Conservation (phyloP, 805 yeast species). For the Candida vartiovaarae region DNA sequence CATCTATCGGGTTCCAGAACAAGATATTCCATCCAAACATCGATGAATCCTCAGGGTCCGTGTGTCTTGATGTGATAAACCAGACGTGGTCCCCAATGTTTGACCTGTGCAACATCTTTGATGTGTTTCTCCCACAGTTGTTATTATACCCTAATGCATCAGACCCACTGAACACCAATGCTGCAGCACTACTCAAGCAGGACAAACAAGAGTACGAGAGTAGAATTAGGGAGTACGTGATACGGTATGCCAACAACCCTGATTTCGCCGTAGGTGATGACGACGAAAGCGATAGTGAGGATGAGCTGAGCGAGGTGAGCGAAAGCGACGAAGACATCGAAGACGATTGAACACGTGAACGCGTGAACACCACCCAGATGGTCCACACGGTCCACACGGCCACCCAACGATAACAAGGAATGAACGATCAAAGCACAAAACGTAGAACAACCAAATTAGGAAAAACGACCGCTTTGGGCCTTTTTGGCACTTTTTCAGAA, state of each 20-base stretch:
- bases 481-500: neutral
- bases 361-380: conserved; percentile 11
- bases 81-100: conserved; percentile 99
- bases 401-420: too few relatives aligned
- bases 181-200: conserved; percentile 68
- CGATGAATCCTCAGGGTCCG: conserved; percentile 85
- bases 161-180: conserved; percentile 90
- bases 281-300: conserved; percentile 39
- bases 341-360: conserved; percentile 12
- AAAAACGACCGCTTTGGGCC: too few relatives aligned
- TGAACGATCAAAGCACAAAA: too few relatives aligned
- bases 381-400: too few relatives aligned
- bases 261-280: conserved; percentile 39
- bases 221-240: conserved; percentile 68
- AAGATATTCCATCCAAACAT: conserved; percentile 93
- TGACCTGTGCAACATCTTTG: conserved; percentile 85
- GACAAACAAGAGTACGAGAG: conserved; percentile 61
- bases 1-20: conserved; percentile 90
- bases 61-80: conserved; percentile 91
- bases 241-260: conserved; percentile 51
- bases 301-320: conserved; percentile 23
- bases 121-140: conserved; percentile 87
- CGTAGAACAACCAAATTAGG: too few relatives aligned
- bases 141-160: conserved; percentile 88
- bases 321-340: conserved; percentile 20